Percentiles rank a stretch among this genome's conserved stretches.
These are phyloP conservation scores for Fonsecaea erecta DNA, from an alignment of 2,329 filamentous ascomycete genomes.

Conservation along the genomic window DNA sequence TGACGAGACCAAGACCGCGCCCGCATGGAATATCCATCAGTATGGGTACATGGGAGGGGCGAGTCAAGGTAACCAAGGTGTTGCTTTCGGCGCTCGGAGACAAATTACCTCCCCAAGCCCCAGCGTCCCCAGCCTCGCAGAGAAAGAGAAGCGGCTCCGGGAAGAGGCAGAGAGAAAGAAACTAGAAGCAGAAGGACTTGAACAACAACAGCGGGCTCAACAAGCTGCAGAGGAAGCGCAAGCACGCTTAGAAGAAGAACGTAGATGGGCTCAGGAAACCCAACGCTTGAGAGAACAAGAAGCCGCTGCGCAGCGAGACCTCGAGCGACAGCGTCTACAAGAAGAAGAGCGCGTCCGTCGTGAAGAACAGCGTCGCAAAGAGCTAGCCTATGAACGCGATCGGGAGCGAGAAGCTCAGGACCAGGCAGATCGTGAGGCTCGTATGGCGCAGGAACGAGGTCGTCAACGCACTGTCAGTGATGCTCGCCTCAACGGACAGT, in stretches of 20 bases:
- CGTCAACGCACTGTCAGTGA: constrained; percentile 66
- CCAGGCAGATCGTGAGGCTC: constrained; percentile 72
- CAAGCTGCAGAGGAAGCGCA: constrained; percentile 56
- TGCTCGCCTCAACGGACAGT: constrained; percentile 76
- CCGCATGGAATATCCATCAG: constrained; percentile 98
- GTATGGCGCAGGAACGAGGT: constrained; percentile 68
- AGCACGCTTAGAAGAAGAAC: constrained; percentile 52
- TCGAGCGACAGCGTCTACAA: constrained; percentile 57
- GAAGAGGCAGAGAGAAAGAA: constrained; percentile 63
- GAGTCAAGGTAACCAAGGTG: constrained; percentile 91
- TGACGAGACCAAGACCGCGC: constrained; percentile 78
- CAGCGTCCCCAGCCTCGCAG: constrained; percentile 76
- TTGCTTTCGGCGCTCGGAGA: constrained; percentile 85
- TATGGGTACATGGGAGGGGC: constrained; percentile 98
- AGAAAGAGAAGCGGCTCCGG: constrained; percentile 74
- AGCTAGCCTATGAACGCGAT: constrained; percentile 69
- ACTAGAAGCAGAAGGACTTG: constrained; percentile 59
- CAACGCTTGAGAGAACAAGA: constrained; percentile 47
- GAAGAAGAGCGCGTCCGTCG: constrained; percentile 54
- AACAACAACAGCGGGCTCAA: constrained; percentile 54
- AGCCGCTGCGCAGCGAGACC: constrained; percentile 53
- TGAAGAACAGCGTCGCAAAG: constrained; percentile 54
- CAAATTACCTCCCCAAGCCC: constrained; percentile 89
- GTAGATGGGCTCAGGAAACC: constrained; percentile 54
- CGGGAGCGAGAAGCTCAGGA: constrained; percentile 62